A percentile compares a stretch with the other conserved stretches of the same genome.
phyloP scores from a whole-genome alignment of 495 filamentous ascomycete species.

The Aspergillus homomorphus region DNA sequence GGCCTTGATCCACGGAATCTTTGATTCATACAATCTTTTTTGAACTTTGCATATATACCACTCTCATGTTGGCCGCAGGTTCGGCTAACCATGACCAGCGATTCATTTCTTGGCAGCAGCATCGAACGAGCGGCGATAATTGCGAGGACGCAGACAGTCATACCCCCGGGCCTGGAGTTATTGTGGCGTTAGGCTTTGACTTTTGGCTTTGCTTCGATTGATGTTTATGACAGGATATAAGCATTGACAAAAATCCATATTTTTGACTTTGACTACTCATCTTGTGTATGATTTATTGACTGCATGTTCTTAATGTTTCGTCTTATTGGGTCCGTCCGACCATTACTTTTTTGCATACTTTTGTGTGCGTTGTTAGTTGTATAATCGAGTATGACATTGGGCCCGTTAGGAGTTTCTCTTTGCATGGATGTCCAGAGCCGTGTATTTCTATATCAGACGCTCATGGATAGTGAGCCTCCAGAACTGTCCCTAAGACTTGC shows the following conservation, averaged over 20 bases:
- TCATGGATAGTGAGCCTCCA: no score
- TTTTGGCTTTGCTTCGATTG: not conserved
- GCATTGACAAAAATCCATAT: not conserved
- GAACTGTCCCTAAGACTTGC: no score
- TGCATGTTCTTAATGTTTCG: not conserved
- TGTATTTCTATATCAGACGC: no score
- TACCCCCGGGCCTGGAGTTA: not conserved
- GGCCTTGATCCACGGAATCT: not conserved
- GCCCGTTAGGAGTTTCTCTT: no score
- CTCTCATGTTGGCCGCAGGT: not conserved
- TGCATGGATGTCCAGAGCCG: no score
- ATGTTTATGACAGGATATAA: not conserved
- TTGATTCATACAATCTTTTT: not conserved
- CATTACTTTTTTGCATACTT: no score
- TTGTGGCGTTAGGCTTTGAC: not conserved
- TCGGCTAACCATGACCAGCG: not conserved
- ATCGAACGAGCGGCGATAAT: conserved; percentile 1
- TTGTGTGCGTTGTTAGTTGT: no score
- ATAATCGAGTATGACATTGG: no score
- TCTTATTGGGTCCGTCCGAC: not conserved
- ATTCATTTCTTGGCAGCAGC: not conserved
- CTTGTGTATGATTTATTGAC: conserved; percentile 1
- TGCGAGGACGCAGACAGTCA: conserved; percentile 2
- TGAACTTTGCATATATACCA: not conserved
- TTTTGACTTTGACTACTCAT: not conserved